A percentile compares a stretch with the other conserved stretches of the same genome.
phyloP scores from a whole-genome alignment of 2,329 filamentous ascomycete genomes.

The Penicillium italicum region DNA sequence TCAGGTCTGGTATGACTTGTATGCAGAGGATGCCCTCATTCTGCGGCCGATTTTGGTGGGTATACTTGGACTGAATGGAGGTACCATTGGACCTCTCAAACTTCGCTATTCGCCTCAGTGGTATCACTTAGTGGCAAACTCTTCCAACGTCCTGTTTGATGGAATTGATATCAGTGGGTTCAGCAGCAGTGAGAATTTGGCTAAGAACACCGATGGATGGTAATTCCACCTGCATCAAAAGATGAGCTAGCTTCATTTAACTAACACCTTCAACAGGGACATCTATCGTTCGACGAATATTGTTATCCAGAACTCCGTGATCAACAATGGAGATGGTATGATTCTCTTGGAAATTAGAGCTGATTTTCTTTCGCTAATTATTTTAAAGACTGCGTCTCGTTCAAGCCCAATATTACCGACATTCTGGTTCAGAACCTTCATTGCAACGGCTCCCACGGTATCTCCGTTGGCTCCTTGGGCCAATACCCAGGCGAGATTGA shows the following conservation, averaged over 20 bases:
- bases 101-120: conserved; percentile 60
- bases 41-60: conserved; percentile 59
- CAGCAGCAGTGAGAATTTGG: conserved; percentile 51
- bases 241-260: not conserved
- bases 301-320: conserved; percentile 63
- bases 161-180: conserved; percentile 59
- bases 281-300: conserved; percentile 57
- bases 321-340: conserved; percentile 60
- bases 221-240: conserved; percentile 7
- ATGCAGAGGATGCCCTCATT: conserved; percentile 55
- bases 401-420: conserved; percentile 70
- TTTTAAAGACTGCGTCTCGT: conserved; percentile 61
- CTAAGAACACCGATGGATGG: conserved; percentile 64
- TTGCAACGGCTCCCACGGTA: conserved; percentile 69
- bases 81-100: conserved; percentile 57
- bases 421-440: conserved; percentile 64
- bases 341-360: not conserved
- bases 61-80: conserved; percentile 55
- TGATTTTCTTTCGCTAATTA: conserved; percentile 2
- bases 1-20: conserved; percentile 63
- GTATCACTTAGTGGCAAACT: conserved; percentile 65
- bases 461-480: conserved; percentile 67
- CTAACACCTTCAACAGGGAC: conserved; percentile 24
- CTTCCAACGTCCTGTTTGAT: conserved; percentile 60
- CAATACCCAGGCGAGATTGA: conserved; percentile 63